Base-by-base conservation (phyloP, 495 filamentous ascomycete genomes). In the Penicillium argentinense region DNA sequence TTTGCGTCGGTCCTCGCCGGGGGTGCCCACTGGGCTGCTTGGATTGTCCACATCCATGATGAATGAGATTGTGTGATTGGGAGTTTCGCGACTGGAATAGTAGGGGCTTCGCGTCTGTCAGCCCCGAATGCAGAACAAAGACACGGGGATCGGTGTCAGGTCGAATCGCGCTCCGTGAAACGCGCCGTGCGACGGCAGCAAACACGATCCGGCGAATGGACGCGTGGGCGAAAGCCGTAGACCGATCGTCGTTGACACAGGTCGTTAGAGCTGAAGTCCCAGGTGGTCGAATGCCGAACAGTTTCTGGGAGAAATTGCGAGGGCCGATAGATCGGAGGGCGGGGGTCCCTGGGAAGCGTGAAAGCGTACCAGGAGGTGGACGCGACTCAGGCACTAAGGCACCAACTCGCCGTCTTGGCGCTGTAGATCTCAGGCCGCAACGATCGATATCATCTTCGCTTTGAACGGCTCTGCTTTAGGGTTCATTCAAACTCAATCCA, bases 1-100 rank as follows among this genome's bases (percentile, higher is more conserved):
- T 59, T 87, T 87, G 63, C 91, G 82, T 62, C 85, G 60, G 69
- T 76, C 75, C 64, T 81, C 75, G 53, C 79, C 74, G 56, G 60
- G 60, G 25, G 62, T 64, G 2, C 67, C 59, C 17, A 61, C 46
- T 21, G 51, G 57, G 28, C 41, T 56, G 23, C 53, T 53, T 29
- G 51, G 63, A 34, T 58, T 61, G 39, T 74, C 71, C 45, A 60
- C 51, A 21, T 72, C 66, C 68, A 73, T 73, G 39, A 18, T 49
- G 25, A 29, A 26, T 4, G 27, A 13, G 18, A 24, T 16, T 48
- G 39, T 19, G 13, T 12, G 28, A 42, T 29, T 24, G 42, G 18
- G 12, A 11, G 11, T 34, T n/a, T 34, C 33, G 43, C 30, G 43
- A 39, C 43, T 39, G 38, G 18, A 43, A 53, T 39, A 36, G 28